Conservation (phyloP, 2,329 filamentous ascomycete species). For the Hymenoscyphus salicellus region DNA sequence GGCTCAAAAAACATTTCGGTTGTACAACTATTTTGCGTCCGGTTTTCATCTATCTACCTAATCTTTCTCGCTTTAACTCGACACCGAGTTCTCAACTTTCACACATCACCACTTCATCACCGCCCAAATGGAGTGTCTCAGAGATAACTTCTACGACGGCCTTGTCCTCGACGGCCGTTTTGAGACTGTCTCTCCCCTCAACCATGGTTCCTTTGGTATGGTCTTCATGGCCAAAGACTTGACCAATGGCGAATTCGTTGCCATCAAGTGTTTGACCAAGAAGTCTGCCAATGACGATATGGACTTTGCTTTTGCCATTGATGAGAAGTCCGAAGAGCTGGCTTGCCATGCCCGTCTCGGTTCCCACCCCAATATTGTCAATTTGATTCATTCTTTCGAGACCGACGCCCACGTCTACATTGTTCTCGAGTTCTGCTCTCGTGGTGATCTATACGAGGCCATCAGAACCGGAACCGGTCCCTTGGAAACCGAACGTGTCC, state of each 20-base stretch:
- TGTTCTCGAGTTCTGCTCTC: slow-evolving; percentile 91
- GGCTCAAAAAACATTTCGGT: slow-evolving; percentile 33
- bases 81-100: slow-evolving; percentile 12
- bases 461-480: slow-evolving; percentile 87
- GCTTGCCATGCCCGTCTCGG: slow-evolving; percentile 76
- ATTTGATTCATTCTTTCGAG: slow-evolving; percentile 86
- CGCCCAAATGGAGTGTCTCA: slow-evolving; percentile 76
- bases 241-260: slow-evolving; percentile 73
- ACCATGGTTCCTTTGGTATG: slow-evolving; percentile 98
- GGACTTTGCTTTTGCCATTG: slow-evolving; percentile 63
- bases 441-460: slow-evolving; percentile 95
- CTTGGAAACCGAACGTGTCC: slow-evolving; percentile 91
- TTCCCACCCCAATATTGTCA: slow-evolving; percentile 87
- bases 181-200: slow-evolving; percentile 87
- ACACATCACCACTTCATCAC: slow-evolving; percentile 9
- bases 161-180: slow-evolving; percentile 85
- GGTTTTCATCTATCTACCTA: slow-evolving; percentile 24
- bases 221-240: slow-evolving; percentile 89
- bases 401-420: slow-evolving; percentile 86
- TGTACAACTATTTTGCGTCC: slow-evolving; percentile 35
- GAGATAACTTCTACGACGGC: slow-evolving; percentile 74
- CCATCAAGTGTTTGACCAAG: slow-evolving; percentile 96
- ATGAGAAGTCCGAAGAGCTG: slow-evolving; percentile 79
- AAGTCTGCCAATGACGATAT: slow-evolving; percentile 55
- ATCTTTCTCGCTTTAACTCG: slow-evolving; percentile 21